Conservation (phyloP, 352 stramenopile species). For the Phytophthora capsici region DNA sequence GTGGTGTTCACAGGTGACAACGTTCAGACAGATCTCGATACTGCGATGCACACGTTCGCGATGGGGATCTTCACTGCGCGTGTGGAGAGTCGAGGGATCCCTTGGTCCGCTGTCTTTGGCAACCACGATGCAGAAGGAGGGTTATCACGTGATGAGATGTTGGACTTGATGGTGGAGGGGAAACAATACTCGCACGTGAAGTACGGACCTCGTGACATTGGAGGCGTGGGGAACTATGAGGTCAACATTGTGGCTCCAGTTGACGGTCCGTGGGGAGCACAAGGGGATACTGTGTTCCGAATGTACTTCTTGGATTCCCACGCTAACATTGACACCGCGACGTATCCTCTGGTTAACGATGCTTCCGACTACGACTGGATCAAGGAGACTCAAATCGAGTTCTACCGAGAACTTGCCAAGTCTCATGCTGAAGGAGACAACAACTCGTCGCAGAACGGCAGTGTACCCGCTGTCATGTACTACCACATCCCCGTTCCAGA, state of each 20-base stretch:
- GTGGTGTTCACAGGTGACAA: conserved; percentile 76
- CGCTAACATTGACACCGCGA: conserved; percentile 34
- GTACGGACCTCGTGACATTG: conserved; percentile 49
- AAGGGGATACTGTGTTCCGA: conserved; percentile 48
- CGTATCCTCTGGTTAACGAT: conserved; percentile 39
- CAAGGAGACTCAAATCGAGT: conserved; percentile 52
- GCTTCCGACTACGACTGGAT: conserved; percentile 50
- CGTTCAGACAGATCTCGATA: conserved; percentile 41
- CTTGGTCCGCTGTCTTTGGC: conserved; percentile 64
- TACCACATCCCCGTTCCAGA: conserved; percentile 71
- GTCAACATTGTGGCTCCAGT: conserved; percentile 52
- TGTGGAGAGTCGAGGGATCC: conserved; percentile 52
- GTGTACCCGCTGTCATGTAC: conserved; percentile 57
- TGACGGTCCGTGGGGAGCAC: conserved; percentile 42
- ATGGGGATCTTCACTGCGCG: conserved; percentile 45
- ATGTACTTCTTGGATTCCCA: conserved; percentile 82
- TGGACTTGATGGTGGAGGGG: conserved; percentile 41
- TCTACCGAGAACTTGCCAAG: conserved; percentile 43
- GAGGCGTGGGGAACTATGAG: conserved; percentile 73
- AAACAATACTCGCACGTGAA: conserved; percentile 54
- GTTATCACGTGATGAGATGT: conserved; percentile 49
- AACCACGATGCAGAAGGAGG: conserved; percentile 72
- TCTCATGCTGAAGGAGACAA: conserved; percentile 23
- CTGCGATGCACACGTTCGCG: conserved; percentile 28
- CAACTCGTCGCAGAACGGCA: conserved; percentile 15